phyloP scores from a whole-genome alignment of 495 filamentous ascomycete species.

The Hapsidospora chrysogenum region DNA sequence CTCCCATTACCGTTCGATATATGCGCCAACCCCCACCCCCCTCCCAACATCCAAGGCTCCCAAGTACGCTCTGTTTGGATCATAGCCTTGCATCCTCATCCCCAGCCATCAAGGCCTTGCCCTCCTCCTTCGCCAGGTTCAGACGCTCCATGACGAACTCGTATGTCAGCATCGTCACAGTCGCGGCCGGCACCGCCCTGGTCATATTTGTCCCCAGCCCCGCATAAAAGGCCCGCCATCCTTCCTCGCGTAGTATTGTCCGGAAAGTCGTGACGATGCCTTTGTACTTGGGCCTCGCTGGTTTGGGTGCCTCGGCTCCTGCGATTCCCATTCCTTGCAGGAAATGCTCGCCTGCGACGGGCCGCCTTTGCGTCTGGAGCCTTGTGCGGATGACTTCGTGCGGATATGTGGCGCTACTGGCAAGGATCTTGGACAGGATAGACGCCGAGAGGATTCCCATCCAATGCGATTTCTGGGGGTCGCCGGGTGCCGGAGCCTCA shows the following conservation, averaged over 20 bases:
- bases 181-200: constrained; percentile 83
- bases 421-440: constrained; percentile 88
- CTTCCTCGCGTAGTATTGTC: constrained; percentile 78
- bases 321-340: constrained; percentile 37
- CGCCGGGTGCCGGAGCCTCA: constrained; percentile 25
- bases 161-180: constrained; percentile 95
- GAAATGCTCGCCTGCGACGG: constrained; percentile 39
- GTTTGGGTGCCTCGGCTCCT: constrained; percentile 1
- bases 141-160: constrained; percentile 59
- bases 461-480: constrained; percentile 23
- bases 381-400: constrained; percentile 90
- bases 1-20: not conserved
- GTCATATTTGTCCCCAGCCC: constrained; percentile 98
- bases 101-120: constrained; percentile 3
- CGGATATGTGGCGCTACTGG: constrained; percentile 89
- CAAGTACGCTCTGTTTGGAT: no score
- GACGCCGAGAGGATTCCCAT: constrained; percentile 71
- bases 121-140: constrained; percentile 15
- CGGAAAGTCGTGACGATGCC: constrained; percentile 70
- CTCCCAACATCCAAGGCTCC: no score
- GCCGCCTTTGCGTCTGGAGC: constrained; percentile 70
- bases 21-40: no score
- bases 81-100: not conserved
- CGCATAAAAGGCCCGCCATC: constrained; percentile 92
- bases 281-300: constrained; percentile 46